Percentiles rank a stretch among this genome's conserved stretches.
Conservation (phyloP, 225 moss, liverwort and hornwort genomes). For the Pseudoscleropodium purum region DNA sequence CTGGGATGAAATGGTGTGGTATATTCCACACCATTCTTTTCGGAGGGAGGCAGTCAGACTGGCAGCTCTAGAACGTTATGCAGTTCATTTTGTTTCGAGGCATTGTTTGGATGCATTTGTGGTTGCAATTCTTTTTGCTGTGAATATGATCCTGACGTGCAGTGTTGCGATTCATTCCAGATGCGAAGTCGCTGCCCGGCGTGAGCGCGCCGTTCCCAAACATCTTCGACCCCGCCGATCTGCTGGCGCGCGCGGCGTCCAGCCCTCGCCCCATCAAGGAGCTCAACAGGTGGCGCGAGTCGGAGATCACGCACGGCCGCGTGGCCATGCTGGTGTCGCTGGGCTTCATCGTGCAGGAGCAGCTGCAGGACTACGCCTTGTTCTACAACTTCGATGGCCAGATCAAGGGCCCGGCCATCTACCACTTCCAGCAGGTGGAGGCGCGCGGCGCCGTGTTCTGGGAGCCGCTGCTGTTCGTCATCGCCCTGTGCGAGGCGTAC, state of each 20-base stretch:
- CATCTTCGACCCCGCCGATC: slow-evolving; percentile 46
- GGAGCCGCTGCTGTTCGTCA: slow-evolving; percentile 32
- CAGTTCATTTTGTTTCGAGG: no score
- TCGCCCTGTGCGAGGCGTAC: slow-evolving; percentile 33
- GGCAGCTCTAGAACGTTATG: no score
- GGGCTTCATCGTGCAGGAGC: slow-evolving; percentile 48
- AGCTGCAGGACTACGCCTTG: slow-evolving; percentile 41
- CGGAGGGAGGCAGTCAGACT: no score
- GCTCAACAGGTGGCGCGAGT: slow-evolving; percentile 52
- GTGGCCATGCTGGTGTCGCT: slow-evolving; percentile 53
- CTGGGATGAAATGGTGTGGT: no score
- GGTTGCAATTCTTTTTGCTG: no score
- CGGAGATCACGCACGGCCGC: slow-evolving; percentile 48
- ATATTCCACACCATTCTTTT: no score
- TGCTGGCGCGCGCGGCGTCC: slow-evolving; percentile 43
- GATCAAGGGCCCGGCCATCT: slow-evolving; percentile 47
- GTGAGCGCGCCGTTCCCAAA: slow-evolving; percentile 27
- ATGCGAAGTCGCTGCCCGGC: slow-evolving; percentile 28
- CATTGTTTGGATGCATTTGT: neutral
- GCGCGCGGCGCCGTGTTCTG: slow-evolving; percentile 58
- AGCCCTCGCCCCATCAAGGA: slow-evolving; percentile 49
- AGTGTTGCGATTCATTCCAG: neutral
- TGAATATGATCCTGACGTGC: neutral
- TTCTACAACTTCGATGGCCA: slow-evolving; percentile 44
- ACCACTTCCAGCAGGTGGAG: slow-evolving; percentile 66